Conservation (phyloP, 768 basidiomycete species). For the Lactarius sp. region DNA sequence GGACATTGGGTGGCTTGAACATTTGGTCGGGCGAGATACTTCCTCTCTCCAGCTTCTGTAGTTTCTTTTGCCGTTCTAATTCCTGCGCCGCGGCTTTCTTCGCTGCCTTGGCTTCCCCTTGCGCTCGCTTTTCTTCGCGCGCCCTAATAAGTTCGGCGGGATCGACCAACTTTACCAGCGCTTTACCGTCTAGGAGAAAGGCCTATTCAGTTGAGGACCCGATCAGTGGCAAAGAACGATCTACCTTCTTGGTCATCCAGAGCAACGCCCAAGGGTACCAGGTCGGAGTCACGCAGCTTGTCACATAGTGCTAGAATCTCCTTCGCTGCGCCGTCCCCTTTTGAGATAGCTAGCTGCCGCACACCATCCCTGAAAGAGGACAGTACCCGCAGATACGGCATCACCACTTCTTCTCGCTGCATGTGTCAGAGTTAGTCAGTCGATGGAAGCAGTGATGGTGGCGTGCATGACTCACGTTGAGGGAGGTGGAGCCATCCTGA, state of each 20-base stretch:
- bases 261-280: conserved; percentile 92
- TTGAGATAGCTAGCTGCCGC: conserved; percentile 72
- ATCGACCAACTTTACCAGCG: conserved; percentile 87
- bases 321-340: conserved; percentile 57
- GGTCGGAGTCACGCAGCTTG: conserved; percentile 80
- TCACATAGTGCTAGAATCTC: conserved; percentile 87
- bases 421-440: conserved; percentile 9
- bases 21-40: conserved; percentile 66
- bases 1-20: conserved; percentile 79
- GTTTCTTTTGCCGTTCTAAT: conserved; percentile 59
- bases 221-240: conserved; percentile 20
- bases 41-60: conserved; percentile 83
- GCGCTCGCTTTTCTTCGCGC: conserved; percentile 83
- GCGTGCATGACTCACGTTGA: conserved; percentile 44
- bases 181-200: conserved; percentile 72
- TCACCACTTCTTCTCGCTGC: conserved; percentile 78
- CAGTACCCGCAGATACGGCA: conserved; percentile 83
- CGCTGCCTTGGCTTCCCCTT: conserved; percentile 66
- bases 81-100: conserved; percentile 71
- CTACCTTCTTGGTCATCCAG: conserved; percentile 94
- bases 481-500: conserved; percentile 37
- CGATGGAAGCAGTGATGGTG: conserved; percentile 8
- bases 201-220: conserved; percentile 3
- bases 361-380: conserved; percentile 92
- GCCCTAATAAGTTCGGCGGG: conserved; percentile 76